These are phyloP conservation scores for Nidula niveotomentosa DNA, from an alignment of 1,284 basidiomycete species.

Conservation along the genomic window DNA sequence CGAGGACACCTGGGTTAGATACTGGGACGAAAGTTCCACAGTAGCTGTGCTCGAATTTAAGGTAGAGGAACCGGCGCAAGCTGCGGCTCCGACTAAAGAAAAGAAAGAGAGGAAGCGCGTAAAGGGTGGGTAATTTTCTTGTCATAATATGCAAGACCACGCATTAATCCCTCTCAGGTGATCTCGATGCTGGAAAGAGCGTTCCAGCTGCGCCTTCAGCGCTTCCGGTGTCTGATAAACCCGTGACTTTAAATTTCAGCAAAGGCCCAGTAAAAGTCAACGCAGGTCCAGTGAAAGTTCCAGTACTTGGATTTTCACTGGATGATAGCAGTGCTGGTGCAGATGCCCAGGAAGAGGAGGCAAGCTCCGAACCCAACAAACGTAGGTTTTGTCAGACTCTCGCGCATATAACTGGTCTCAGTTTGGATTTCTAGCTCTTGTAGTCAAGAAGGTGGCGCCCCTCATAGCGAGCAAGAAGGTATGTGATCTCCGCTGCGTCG, in stretches of 20 bases:
- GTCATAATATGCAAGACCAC: background rate
- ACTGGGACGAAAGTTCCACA: conserved; percentile 81
- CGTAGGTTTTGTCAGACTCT: conserved; percentile 36
- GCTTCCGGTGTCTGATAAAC: conserved; percentile 74
- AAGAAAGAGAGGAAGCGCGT: conserved; percentile 67
- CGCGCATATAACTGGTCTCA: conserved; percentile 8
- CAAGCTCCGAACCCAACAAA: conserved; percentile 51
- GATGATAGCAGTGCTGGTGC: conserved; percentile 43
- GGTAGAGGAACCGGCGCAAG: conserved; percentile 60
- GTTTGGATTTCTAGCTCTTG: conserved; percentile 40
- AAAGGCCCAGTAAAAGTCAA: conserved; percentile 48
- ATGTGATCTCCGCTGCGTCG: conserved; percentile 12
- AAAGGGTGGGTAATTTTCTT: conserved; percentile 38
- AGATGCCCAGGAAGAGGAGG: conserved; percentile 40
- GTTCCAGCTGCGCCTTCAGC: conserved; percentile 52
- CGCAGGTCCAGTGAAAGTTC: conserved; percentile 28
- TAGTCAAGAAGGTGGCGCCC: conserved; percentile 77
- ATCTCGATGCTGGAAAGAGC: conserved; percentile 21
- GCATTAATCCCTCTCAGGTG: background rate
- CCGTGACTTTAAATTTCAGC: conserved; percentile 73
- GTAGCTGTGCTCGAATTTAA: conserved; percentile 77
- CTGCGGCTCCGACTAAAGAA: conserved; percentile 43
- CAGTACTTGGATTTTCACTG: conserved; percentile 57
- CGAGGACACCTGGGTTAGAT: conserved; percentile 72
- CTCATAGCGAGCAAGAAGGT: conserved; percentile 90